These are phyloP conservation scores for Fraxinus velutina DNA, from an alignment of 305 asterid genomes.

Conservation along the genomic window DNA sequence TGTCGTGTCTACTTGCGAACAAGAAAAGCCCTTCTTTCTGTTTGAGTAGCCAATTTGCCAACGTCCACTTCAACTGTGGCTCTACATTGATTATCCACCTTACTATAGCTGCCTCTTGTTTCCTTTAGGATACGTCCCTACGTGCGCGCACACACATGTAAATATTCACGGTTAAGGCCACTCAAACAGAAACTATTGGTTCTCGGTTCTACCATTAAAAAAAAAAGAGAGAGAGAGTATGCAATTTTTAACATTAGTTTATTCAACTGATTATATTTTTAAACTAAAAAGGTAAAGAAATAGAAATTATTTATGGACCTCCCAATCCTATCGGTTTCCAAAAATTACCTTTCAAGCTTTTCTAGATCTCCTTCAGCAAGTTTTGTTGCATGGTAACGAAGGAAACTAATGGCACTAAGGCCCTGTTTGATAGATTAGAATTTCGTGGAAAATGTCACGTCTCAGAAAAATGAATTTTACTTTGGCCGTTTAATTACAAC, in stretches of 20 bases:
- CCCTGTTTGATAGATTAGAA: too few relatives aligned
- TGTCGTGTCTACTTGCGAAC: not conserved
- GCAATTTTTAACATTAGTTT: not conserved
- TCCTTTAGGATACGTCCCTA: not conserved
- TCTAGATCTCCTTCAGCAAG: not conserved
- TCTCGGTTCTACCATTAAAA: not conserved
- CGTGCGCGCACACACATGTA: not conserved
- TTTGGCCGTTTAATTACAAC: too few relatives aligned
- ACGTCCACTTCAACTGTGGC: not conserved
- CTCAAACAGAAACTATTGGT: not conserved
- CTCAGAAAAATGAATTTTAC: too few relatives aligned
- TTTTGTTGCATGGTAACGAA: not conserved
- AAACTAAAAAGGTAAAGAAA: not conserved
- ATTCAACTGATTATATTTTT: not conserved
- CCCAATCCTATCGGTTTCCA: not conserved
- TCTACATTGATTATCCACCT: not conserved
- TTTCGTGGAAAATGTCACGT: too few relatives aligned
- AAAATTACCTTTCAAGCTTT: not conserved
- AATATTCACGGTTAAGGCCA: not conserved
- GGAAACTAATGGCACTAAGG: not conserved
- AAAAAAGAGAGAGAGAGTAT: not conserved
- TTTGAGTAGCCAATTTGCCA: not conserved
- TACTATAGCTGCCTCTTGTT: not conserved
- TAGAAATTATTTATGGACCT: not conserved
- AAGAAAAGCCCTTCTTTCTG: not conserved